Percentiles rank a stretch among this genome's conserved stretches.
Conservation (phyloP, 805 yeast genomes). For the Monosporozyma siamensis region DNA sequence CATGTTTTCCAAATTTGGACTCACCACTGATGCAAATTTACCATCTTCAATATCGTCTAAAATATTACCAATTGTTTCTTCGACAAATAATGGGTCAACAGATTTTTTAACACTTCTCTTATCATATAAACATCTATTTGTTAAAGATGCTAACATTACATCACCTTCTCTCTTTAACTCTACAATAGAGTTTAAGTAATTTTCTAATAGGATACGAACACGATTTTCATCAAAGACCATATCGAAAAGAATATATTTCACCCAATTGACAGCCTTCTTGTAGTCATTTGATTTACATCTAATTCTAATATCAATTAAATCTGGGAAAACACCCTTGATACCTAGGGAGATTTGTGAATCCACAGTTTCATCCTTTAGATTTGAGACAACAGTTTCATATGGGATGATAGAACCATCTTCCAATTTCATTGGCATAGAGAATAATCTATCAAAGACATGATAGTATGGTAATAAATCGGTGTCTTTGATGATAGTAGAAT, state of each 20-base stretch:
- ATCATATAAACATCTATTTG: conserved; percentile 43
- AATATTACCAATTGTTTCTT: conserved; percentile 42
- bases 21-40: conserved; percentile 31
- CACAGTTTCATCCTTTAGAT: conserved; percentile 64
- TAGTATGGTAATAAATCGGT: conserved; percentile 51
- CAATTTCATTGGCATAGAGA: conserved; percentile 59
- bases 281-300: conserved; percentile 58
- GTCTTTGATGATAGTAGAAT: conserved; percentile 41
- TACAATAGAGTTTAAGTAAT: conserved; percentile 32
- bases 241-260: conserved; percentile 51
- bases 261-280: conserved; percentile 65
- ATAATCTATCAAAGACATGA: conserved; percentile 55
- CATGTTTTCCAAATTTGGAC: conserved; percentile 36
- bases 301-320: conserved; percentile 52
- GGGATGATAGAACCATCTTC: conserved; percentile 52
- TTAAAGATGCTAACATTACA: conserved; percentile 56
- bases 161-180: conserved; percentile 34
- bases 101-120: conserved; percentile 57
- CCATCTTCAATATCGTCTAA: conserved; percentile 47
- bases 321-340: conserved; percentile 52
- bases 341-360: conserved; percentile 48
- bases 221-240: conserved; percentile 66
- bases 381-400: conserved; percentile 68
- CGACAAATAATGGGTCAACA: conserved; percentile 56
- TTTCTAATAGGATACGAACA: conserved; percentile 46